These are phyloP conservation scores for Moesziomyces sp. DNA, from an alignment of 1,284 basidiomycete species.

Conservation along the genomic window DNA sequence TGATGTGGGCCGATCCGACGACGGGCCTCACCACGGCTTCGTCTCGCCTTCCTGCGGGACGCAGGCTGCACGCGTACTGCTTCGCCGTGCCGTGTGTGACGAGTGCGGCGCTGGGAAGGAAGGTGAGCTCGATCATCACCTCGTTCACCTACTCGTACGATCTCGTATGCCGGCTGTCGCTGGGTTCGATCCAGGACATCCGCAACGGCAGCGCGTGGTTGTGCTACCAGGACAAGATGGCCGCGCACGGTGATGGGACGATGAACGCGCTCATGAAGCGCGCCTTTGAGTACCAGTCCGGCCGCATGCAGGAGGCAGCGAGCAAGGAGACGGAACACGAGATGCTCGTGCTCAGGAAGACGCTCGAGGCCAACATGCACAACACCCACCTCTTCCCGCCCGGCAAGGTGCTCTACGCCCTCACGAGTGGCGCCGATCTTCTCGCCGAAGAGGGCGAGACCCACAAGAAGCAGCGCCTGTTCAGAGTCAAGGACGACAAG, in stretches of 20 bases:
- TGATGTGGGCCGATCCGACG: constrained; percentile 80
- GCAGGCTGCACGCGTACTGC: constrained; percentile 79
- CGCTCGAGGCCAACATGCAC: constrained; percentile 85
- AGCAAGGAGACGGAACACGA: constrained; percentile 32
- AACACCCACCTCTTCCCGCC: constrained; percentile 80
- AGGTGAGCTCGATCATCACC: constrained; percentile 75
- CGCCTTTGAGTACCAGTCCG: constrained; percentile 52
- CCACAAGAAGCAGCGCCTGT: constrained; percentile 21
- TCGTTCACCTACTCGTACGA: constrained; percentile 85
- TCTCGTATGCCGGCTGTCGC: constrained; percentile 79
- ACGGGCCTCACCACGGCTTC: constrained; percentile 41
- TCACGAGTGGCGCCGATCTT: constrained; percentile 74
- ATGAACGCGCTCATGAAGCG: constrained; percentile 51
- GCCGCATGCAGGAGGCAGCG: constrained; percentile 13
- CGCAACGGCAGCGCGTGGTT: constrained; percentile 80
- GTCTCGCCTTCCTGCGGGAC: constrained; percentile 74
- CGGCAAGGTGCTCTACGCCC: constrained; percentile 80
- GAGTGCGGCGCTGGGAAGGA: constrained; percentile 73
- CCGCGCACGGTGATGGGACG: constrained; percentile 16
- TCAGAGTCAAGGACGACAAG: constrained; percentile 25
- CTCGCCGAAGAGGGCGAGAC: neutral
- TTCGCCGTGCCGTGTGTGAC: constrained; percentile 81
- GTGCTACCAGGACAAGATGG: constrained; percentile 74
- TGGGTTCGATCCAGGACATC: constrained; percentile 81
- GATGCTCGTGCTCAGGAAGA: constrained; percentile 78